Evolutionary conservation across 1,284 basidiomycete genomes (phyloP), one percentile per base, ranked within the genome.

Genomic region (Stygiomarasmius scandens): DNA sequence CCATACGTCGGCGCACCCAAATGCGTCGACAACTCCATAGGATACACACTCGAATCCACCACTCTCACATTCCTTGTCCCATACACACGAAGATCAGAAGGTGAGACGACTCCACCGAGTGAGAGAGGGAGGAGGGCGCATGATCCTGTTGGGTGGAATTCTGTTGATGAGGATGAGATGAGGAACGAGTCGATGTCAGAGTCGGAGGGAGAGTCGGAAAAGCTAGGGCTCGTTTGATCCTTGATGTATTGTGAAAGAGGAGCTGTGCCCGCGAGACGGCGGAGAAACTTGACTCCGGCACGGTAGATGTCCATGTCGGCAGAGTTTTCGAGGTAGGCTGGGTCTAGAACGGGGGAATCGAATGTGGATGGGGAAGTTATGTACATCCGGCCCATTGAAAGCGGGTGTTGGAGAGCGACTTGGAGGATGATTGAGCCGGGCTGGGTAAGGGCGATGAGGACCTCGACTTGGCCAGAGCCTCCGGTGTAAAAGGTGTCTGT

Each of bases 381-480:
- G 54, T 71, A 74, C 9, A 77, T 49, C 24, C 69, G 63, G n/a
- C 71, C 74, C 46, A 41, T 69, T 66, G 27, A 84, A 60, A 87
- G 75, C 0, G 87, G 85, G 63, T 87, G 86, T 66, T 91, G 88
- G 27, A 89, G 67, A 0, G 87, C 88, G 4, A 83, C 82, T 67
- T 90, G 87, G 44, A 92, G 77, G 2, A 75, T 74, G 48, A 87
- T 74, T 16, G 70, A 70, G 48, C 74, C 72, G 0, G 77, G 73
- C 4, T 79, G 74, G 14, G 82, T 85, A 59, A 87, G 71, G 53
- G 77, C 78, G 48, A 89, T 70, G 24, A 89, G 69, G 19, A 91
- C 74, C 70, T 91, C 87, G 27, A 88, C 73, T 62, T 84, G 77
- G 0, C 82, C 86, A 52, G 82, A 75, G 10, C 72, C 67, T 11